Base-by-base conservation (phyloP, 2,329 filamentous ascomycete genomes). In the Helicocarpus griseus region DNA sequence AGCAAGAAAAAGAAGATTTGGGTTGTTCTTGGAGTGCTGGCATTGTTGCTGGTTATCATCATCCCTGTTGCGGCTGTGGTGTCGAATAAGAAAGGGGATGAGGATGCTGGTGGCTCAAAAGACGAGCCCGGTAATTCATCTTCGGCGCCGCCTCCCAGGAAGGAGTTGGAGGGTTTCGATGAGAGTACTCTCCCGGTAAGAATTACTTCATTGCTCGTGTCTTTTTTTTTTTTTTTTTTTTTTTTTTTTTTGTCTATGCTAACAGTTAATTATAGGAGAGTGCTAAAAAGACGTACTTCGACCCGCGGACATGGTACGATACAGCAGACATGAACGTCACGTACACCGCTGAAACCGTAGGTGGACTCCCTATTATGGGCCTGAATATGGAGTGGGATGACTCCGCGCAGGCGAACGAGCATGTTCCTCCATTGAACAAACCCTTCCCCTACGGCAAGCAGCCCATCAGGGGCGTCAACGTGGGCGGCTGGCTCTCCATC, bases 271-370 rank as follows among this genome's bases (percentile, higher is more conserved):
- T 50, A 51, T 7, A 70, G 53, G 70, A 73, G 52, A 76, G 76
- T 55, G 89, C 81, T 61, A 82, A 80, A 66, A 88, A 83, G 13
- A 87, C 86, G 2, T 84, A 86, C 56, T 76, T 95, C 19, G 90
- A 98, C 63, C 93, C 93, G 0, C 95, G 89, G 67, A 83, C 85
- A 1, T 98, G 93, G 93, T 85, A 86, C 58, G 86, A 94, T 60
- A 96, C 90, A 0, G 79, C 77, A 0, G 89, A 90, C 62, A 95
- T 97, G 74, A 98, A 98, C 65, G 79, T 91, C 55, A 97, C 93
- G 0, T 98, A 94, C 65, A 98, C 93, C 0, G 81, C 85, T 54
- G 79, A 82, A 47, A 89, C 82, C 13, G 85, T 97, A 0, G 93
- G 93, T 19, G 87, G 85, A 2, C 76, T 98, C n/a, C 85, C 89